phyloP scores from a whole-genome alignment of 192 early-diverging fungal genomes.

The Coemansia asiatica region DNA sequence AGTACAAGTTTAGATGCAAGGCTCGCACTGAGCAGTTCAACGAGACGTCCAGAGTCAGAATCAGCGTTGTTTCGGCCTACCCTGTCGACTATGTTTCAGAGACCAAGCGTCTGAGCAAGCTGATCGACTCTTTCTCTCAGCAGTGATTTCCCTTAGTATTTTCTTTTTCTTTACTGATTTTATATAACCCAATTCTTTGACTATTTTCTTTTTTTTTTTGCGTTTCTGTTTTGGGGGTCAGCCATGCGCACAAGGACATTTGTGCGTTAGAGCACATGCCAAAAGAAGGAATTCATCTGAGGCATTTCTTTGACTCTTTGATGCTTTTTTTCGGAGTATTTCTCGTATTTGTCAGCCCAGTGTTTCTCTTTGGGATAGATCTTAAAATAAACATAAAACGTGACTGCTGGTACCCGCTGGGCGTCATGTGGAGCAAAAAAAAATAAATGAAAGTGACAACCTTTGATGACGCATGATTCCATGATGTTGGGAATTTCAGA shows the following conservation, averaged over 20 bases:
- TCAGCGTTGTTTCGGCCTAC: conserved; percentile 45
- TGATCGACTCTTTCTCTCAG: conserved; percentile 45
- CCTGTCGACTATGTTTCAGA: conserved; percentile 67
- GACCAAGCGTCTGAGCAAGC: conserved; percentile 45
- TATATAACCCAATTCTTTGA: no score
- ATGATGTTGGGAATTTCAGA: neutral
- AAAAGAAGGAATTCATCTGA: neutral
- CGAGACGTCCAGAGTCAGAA: conserved; percentile 58
- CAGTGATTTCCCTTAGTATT: conserved; percentile 4
- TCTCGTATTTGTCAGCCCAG: neutral
- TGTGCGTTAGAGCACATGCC: neutral
- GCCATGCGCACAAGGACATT: no score
- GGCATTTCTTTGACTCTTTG: no score
- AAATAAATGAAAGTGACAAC: neutral
- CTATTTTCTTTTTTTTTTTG: no score
- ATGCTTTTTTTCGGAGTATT: no score
- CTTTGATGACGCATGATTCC: neutral
- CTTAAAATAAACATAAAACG: no score
- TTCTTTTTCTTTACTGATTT: neutral
- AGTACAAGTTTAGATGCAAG: conserved; percentile 71
- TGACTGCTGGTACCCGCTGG: neutral
- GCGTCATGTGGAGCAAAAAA: neutral
- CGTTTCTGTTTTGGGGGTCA: no score
- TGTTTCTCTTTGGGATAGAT: no score
- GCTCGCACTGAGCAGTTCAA: conserved; percentile 84